phyloP scores from a whole-genome alignment of 2,329 filamentous ascomycete genomes.

The Fusarium phyllophilum region DNA sequence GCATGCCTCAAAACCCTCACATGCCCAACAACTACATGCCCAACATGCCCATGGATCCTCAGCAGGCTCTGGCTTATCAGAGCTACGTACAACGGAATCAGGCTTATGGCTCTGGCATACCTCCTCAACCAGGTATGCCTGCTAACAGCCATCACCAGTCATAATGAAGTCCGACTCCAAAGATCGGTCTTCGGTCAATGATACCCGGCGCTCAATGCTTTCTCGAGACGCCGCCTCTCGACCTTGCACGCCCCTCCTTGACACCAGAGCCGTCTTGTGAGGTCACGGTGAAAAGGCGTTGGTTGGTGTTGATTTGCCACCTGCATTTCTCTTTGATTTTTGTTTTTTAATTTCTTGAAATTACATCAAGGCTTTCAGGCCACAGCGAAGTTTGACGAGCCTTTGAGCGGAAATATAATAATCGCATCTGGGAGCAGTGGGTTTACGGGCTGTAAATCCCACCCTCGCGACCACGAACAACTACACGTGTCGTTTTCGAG shows the following conservation, averaged over 20 bases:
- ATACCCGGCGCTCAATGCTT: constrained; percentile 71
- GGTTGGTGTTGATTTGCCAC: constrained; percentile 51
- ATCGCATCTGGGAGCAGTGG: constrained; percentile 7
- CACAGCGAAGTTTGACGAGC: constrained; percentile 12
- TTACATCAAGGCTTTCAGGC: constrained; percentile 32
- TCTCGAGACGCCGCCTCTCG: constrained; percentile 50
- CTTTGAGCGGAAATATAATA: constrained; percentile 34
- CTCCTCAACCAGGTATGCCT: constrained; percentile 79
- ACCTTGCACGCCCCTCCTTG: constrained; percentile 41
- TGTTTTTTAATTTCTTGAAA: constrained; percentile 27
- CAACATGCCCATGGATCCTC: constrained; percentile 75
- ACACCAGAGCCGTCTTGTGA: constrained; percentile 52
- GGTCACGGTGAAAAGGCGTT: constrained; percentile 53
- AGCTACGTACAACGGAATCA: constrained; percentile 80
- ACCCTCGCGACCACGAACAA: constrained; percentile 4
- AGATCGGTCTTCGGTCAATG: constrained; percentile 51
- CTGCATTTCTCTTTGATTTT: constrained; percentile 43
- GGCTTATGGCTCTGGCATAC: constrained; percentile 80
- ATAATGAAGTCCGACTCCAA: constrained; percentile 54
- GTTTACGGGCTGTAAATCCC: background rate
- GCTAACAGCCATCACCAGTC: constrained; percentile 85
- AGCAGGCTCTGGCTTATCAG: constrained; percentile 84
- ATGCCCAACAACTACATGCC: constrained; percentile 73
- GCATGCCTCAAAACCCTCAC: constrained; percentile 71
- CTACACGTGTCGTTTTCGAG: background rate